phyloP scores from a whole-genome alignment of 768 basidiomycete species.

The Clitopilus passeckerianus region DNA sequence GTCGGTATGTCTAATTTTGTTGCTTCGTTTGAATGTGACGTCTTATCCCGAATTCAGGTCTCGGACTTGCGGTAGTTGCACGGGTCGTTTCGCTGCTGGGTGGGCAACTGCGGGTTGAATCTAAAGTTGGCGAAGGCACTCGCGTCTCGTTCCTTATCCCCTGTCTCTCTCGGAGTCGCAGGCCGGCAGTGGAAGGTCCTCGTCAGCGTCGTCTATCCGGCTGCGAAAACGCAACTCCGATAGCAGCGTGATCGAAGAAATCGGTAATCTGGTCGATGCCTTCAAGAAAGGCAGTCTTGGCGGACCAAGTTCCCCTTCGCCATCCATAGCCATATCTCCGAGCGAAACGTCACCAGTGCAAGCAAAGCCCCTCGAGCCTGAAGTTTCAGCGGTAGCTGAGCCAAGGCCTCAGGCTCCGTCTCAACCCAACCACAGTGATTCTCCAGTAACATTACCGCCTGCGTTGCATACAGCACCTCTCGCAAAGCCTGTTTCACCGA shows the following conservation, averaged over 20 bases:
- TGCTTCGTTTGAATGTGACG: background rate
- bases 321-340: background rate
- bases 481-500: background rate
- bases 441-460: background rate
- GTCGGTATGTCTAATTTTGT: constrained; percentile 33
- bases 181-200: constrained; percentile 5
- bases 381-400: background rate
- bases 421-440: background rate
- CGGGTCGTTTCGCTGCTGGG: constrained; percentile 76
- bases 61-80: constrained; percentile 78
- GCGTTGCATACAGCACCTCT: background rate
- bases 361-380: background rate
- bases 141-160: constrained; percentile 71
- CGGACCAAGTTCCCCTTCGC: constrained; percentile 5
- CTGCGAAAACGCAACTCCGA: constrained; percentile 17
- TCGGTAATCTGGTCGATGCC: constrained; percentile 46
- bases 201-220: constrained; percentile 14
- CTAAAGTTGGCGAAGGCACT: constrained; percentile 59
- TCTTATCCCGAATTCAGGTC: constrained; percentile 28
- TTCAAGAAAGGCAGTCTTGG: constrained; percentile 30
- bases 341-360: background rate
- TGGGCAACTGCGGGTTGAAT: constrained; percentile 77
- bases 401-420: background rate
- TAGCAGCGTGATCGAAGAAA: constrained; percentile 24
- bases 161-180: constrained; percentile 37